phyloP scores from a whole-genome alignment of 2,329 filamentous ascomycete genomes.

The Davidsoniella australis region DNA sequence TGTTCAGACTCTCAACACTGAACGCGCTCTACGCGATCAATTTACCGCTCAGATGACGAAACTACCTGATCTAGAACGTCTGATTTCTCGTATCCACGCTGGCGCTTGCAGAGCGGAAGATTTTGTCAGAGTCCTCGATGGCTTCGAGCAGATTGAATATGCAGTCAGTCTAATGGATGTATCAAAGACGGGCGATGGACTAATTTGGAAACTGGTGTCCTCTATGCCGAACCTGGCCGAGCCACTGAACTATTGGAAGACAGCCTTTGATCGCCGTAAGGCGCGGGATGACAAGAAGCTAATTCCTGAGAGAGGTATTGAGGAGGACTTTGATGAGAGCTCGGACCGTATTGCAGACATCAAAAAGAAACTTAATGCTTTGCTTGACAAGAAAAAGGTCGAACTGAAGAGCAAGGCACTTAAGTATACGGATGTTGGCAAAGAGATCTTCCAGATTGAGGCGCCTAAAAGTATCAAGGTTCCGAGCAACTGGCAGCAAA shows the following conservation, averaged over 20 bases:
- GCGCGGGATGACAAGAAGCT: conserved; percentile 67
- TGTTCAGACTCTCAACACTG: conserved; percentile 79
- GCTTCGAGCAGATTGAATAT: conserved; percentile 95
- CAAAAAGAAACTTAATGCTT: conserved; percentile 50
- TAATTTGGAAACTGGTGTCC: conserved; percentile 67
- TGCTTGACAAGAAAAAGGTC: conserved; percentile 55
- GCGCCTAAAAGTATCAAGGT: conserved; percentile 73
- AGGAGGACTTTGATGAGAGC: conserved; percentile 81
- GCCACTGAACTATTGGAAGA: conserved; percentile 69
- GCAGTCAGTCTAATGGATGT: conserved; percentile 65
- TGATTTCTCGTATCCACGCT: conserved; percentile 89
- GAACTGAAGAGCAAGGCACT: conserved; percentile 59
- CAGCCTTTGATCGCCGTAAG: conserved; percentile 70
- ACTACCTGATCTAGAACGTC: conserved; percentile 82
- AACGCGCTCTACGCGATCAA: conserved; percentile 62
- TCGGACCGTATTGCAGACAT: conserved; percentile 60
- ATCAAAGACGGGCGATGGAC: conserved; percentile 59
- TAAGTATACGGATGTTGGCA: conserved; percentile 72
- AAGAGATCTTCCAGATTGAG: conserved; percentile 94
- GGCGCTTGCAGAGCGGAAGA: conserved; percentile 80
- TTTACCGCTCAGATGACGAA: conserved; percentile 79
- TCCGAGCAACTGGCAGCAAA: conserved; percentile 80
- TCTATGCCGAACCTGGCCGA: conserved; percentile 72
- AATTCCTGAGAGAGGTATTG: conserved; percentile 71
- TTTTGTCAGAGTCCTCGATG: conserved; percentile 83